These are phyloP conservation scores for Chalara sp. DNA, from an alignment of 2,329 filamentous ascomycete species.

Conservation along the genomic window DNA sequence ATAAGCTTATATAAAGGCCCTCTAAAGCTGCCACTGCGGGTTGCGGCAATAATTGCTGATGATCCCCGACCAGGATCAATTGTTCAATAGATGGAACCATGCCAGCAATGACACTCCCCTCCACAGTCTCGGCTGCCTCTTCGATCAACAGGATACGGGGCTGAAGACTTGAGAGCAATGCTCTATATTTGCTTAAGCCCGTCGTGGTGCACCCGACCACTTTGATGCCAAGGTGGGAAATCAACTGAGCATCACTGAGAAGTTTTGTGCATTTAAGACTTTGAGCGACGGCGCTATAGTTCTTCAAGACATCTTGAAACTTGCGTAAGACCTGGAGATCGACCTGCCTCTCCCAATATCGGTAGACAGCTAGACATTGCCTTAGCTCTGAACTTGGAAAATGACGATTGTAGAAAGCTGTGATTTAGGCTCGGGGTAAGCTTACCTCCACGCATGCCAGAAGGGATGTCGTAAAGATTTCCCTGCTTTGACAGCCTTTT, in stretches of 20 bases:
- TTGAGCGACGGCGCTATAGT: conserved; percentile 17
- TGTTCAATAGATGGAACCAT: conserved; percentile 58
- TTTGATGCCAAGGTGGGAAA: conserved; percentile 56
- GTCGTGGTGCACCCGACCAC: conserved; percentile 49
- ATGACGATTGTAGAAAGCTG: no score
- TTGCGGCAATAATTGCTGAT: conserved; percentile 58
- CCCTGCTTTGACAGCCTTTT: conserved; percentile 10
- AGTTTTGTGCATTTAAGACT: conserved; percentile 17
- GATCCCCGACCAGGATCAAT: conserved; percentile 62
- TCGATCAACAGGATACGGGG: conserved; percentile 60
- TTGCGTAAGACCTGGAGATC: conserved; percentile 13
- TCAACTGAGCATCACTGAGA: conserved; percentile 17
- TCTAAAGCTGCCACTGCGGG: conserved; percentile 49
- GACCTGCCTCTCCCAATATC: conserved; percentile 21
- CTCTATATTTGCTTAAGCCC: conserved; percentile 62
- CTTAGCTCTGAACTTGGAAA: no score
- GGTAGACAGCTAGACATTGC: conserved; percentile 16
- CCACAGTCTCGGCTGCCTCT: conserved; percentile 57
- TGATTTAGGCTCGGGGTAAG: no score
- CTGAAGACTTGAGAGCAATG: conserved; percentile 51
- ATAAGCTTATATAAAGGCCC: conserved; percentile 57
- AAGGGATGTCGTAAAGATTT: conserved; percentile 22
- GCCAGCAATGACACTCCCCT: conserved; percentile 48
- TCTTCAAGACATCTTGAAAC: conserved; percentile 9
- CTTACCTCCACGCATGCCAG: conserved; percentile 14